Evolutionary conservation across 2,329 filamentous ascomycete species (phyloP).

Genomic region (Colletotrichum sp.): DNA sequence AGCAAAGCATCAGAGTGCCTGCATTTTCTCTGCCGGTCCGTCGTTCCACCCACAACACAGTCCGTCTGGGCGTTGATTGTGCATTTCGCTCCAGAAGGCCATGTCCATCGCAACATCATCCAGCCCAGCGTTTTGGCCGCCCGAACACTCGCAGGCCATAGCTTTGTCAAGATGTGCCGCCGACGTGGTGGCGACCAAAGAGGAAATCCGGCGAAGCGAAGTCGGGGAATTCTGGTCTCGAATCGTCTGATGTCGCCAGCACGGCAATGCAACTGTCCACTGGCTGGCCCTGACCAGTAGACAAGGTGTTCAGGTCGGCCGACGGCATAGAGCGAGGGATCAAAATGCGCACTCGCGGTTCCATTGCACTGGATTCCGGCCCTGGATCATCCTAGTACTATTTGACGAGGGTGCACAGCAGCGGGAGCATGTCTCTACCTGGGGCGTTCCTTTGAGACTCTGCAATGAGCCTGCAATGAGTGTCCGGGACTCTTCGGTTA

Average conservation of each 20-base stretch:
- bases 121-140: background rate
- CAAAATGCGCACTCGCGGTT: background rate
- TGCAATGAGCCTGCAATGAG: background rate
- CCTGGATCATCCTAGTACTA: background rate
- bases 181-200: background rate
- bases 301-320: background rate
- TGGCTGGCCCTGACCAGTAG: background rate
- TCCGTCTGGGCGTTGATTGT: conserved; percentile 1
- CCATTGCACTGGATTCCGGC: background rate
- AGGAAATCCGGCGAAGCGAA: background rate
- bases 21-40: background rate
- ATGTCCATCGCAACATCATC: background rate
- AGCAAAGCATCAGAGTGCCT: background rate
- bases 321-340: background rate
- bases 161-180: background rate
- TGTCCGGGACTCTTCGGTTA: background rate
- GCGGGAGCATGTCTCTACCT: background rate
- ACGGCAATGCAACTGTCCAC: background rate
- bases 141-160: background rate
- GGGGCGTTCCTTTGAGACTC: background rate
- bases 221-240: background rate
- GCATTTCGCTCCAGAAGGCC: background rate
- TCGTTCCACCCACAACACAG: background rate
- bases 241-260: background rate
- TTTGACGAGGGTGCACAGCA: background rate